Base-by-base conservation (phyloP, 2,329 filamentous ascomycete genomes). In the Pseudocercospora eumusae region DNA sequence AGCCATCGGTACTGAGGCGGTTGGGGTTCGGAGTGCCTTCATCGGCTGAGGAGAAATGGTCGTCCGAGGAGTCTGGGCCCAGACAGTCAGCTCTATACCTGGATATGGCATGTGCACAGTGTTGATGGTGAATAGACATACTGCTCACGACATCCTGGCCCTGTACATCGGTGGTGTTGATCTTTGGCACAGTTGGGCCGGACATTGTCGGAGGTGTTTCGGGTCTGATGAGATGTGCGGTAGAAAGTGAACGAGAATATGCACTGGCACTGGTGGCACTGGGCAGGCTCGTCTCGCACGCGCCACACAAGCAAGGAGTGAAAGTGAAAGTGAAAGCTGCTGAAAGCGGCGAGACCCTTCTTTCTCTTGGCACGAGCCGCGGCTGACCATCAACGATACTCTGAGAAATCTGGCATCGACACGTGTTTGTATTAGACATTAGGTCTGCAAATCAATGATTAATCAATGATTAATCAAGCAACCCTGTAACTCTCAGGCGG, bases 21-120 rank as follows among this genome's bases (percentile, higher is more conserved):
- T 70, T 70, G 66, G 70, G 69, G 74, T 73, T 65, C 40, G 66
- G 63, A 40, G 65, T 67, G 68, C 84, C 86, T 78, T 88, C 86
- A 47, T 81, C 84, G 60, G 86, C 86, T 71, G 88, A 86, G 52
- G 85, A 87, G 74, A 88, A 88, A 75, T 88, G 84, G 64, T 88
- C 86, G 61, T 82, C 82, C 58, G 63, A 57, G 27, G 67, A 65
- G 62, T 63, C 61, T 64, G 55, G 33, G 13, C 25, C 52, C 15
- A 33, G 42, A 56, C 25, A 40, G 52, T 54, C 52, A 54, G 52
- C 31, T 18, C 52, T 33, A 18, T 18, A 42, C 25, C 56, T 40
- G 36, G 4, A 47, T 8, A 23, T 47, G 44, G 18, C 18, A 53
- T n/a, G 36, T 53, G 27, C 7, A n/a, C 4, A 42, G 20, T 21